phyloP scores from a whole-genome alignment of 805 yeast genomes.

The Ogataea methylovora region DNA sequence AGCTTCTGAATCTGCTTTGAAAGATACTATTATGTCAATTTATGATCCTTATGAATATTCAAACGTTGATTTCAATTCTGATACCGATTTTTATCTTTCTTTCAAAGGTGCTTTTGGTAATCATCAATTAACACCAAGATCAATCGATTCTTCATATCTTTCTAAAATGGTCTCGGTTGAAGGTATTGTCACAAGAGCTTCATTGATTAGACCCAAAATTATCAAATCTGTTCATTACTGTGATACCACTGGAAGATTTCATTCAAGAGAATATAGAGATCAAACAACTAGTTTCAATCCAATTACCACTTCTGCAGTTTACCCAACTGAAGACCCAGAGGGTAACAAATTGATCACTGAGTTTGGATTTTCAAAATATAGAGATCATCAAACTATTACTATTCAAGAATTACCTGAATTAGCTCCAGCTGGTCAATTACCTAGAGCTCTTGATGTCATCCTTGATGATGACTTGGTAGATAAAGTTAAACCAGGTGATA shows the following conservation, averaged over 20 bases:
- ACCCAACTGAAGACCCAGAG: slow-evolving; percentile 88
- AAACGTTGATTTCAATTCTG: slow-evolving; percentile 44
- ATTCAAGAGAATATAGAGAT: slow-evolving; percentile 88
- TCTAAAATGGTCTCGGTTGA: slow-evolving; percentile 83
- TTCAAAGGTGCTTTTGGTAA: slow-evolving; percentile 90
- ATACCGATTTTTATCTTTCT: slow-evolving; percentile 63
- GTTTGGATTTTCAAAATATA: slow-evolving; percentile 84
- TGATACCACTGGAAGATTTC: slow-evolving; percentile 74
- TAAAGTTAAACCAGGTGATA: slow-evolving; percentile 88
- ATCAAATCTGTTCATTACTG: slow-evolving; percentile 90
- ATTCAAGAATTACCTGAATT: slow-evolving; percentile 97
- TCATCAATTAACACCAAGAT: slow-evolving; percentile 80
- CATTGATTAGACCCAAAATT: slow-evolving; percentile 88
- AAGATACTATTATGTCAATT: slow-evolving; percentile 69
- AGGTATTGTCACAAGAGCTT: slow-evolving; percentile 92
- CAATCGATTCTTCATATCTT: slow-evolving; percentile 67
- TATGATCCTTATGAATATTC: slow-evolving; percentile 55
- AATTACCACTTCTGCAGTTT: slow-evolving; percentile 72
- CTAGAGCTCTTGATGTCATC: slow-evolving; percentile 87
- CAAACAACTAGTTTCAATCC: slow-evolving; percentile 88
- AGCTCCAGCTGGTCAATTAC: slow-evolving; percentile 97
- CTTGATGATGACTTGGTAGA: slow-evolving; percentile 94
- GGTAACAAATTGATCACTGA: slow-evolving; percentile 87
- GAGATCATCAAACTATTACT: slow-evolving; percentile 90
- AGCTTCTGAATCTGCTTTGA: slow-evolving; percentile 79